Base-by-base conservation (phyloP, 257 asterid genomes). In the Solanum lycopersicoides region DNA sequence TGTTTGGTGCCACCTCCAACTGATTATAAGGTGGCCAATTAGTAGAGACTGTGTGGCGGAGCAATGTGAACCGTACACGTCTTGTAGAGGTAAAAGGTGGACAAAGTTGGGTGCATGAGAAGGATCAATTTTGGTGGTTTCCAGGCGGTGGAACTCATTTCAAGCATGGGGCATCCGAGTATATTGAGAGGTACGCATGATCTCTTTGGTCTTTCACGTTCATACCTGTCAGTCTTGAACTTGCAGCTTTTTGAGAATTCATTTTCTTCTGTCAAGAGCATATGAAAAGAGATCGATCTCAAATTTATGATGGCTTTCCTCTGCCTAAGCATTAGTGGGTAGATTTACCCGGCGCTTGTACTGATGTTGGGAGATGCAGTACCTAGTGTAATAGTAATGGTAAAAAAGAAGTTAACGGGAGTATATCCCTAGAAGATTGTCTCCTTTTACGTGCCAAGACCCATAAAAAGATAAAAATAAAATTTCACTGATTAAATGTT, bases 141-240 rank as follows among this genome's bases (percentile, higher is more conserved):
- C 99, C 99, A 8, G 99, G 99, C 75, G 99, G 99, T 69, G 99
- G 99, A 87, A 97, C 99, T 59, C 99, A 97, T 90, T 97, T 97
- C 89, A 97, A 97, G 92, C 92, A 97, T 86, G 99, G 99, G 91
- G 99, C 99, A 90, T 28, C 95, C 2, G 98, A 97, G 91, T 97
- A 97, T 89, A 96, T 96, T 68, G 91, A 95, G 89, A 95, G 99
- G 98, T 95, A 92, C 82, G 90, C 85, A 3, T 65, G 13, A 66
- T 71, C 80, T 87, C 56, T 50, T 65, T 59, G 69, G 53, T 34
- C 50, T 30, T 53, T 20, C 28, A 37, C 45, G 42, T 20, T 65
- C 9, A 34, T 50, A n/a, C 65, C 73, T 23, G 37, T 47, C 5
- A 2, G 9, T 60, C 35, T 75, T 11, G 53, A 47, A 41, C 25